phyloP scores from a whole-genome alignment of 495 filamentous ascomycete genomes.

The Venustampulla echinocandica region DNA sequence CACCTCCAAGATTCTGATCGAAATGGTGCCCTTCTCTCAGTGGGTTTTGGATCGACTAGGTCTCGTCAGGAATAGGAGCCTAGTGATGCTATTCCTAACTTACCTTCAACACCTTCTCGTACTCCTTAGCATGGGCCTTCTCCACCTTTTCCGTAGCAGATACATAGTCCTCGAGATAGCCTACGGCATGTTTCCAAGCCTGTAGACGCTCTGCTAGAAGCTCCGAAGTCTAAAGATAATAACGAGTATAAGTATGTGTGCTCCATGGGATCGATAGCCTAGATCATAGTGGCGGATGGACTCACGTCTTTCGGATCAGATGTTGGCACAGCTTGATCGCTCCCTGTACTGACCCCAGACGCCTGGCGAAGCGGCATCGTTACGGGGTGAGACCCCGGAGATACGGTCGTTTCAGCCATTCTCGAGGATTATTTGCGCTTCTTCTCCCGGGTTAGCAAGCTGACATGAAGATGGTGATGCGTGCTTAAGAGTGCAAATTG shows the following conservation, averaged over 20 bases:
- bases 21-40: constrained; percentile 86
- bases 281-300: constrained; percentile 9
- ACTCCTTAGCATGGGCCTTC: constrained; percentile 81
- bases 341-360: constrained; percentile 42
- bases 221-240: constrained; percentile 50
- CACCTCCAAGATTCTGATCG: constrained; percentile 72
- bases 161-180: constrained; percentile 85
- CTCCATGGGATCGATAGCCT: not conserved
- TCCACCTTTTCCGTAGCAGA: constrained; percentile 72
- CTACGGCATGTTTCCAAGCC: constrained; percentile 93
- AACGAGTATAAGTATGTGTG: constrained; percentile 3
- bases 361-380: constrained; percentile 47
- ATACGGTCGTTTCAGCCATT: constrained; percentile 16
- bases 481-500: not conserved
- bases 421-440: constrained; percentile 12
- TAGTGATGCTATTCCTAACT: constrained; percentile 6
- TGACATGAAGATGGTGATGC: not conserved
- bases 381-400: constrained; percentile 16
- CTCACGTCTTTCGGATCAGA: constrained; percentile 69
- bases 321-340: constrained; percentile 59
- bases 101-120: constrained; percentile 89
- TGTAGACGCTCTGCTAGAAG: constrained; percentile 76
- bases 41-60: constrained; percentile 73
- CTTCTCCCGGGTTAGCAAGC: constrained; percentile 4
- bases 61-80: not conserved